A percentile compares a stretch with the other conserved stretches of the same genome.
These are phyloP conservation scores for Cardiospermum halicacabum DNA, from an alignment of 345 rosid species.

Conservation along the genomic window DNA sequence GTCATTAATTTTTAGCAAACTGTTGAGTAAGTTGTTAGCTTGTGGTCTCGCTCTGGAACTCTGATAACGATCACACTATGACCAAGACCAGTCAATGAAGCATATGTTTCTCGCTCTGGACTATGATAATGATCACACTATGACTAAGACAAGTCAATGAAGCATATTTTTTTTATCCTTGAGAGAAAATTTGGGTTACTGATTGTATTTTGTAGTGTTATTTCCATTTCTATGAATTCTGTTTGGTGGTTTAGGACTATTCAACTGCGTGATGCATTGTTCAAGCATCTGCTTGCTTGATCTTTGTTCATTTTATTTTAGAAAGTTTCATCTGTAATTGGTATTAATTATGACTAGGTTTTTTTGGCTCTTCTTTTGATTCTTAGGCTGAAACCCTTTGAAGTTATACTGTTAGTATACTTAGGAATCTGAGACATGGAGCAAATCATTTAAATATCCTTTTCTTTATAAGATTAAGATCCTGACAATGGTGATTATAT, in stretches of 20 bases:
- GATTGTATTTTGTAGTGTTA: background rate
- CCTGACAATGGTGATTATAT: background rate
- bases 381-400: background rate
- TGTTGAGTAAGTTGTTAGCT: background rate
- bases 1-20: background rate
- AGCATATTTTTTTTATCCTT: background rate
- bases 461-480: background rate
- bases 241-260: background rate
- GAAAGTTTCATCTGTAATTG: background rate
- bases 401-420: background rate
- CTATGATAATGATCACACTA: background rate
- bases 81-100: background rate
- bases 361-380: conserved; percentile 1
- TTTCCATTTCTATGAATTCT: background rate
- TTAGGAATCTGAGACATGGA: background rate
- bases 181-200: background rate
- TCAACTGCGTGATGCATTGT: background rate
- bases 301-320: background rate
- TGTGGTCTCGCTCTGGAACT: background rate
- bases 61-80: background rate
- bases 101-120: background rate
- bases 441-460: background rate
- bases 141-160: background rate
- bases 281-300: background rate
- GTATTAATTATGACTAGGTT: background rate